Base-by-base conservation (phyloP, 2,329 filamentous ascomycete species). In the Colletotrichum simmondsii region DNA sequence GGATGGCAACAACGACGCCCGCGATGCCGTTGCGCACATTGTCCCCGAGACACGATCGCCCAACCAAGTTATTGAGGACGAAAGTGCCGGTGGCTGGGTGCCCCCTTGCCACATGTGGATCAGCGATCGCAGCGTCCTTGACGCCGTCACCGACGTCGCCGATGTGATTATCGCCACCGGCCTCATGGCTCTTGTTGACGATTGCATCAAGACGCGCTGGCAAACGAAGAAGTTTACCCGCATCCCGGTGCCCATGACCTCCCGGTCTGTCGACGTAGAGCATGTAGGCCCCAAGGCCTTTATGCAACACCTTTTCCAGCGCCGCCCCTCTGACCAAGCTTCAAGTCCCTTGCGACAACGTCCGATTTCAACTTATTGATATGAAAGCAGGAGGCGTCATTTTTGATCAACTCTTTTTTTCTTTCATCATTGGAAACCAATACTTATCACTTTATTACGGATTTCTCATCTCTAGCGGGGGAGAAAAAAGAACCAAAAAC, bases 151-250 rank as follows among this genome's bases (percentile, higher is more conserved):
- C 62, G 95, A 98, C 80, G 91, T 97, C 78, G 94, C 95, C 74
- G 95, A 98, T 81, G 92, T 97, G 75, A 92, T 98, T 75, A 89
- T 98, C 75, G 91, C 95, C 59, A 97, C 95, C n/a, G 96, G 96
- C 28, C 89, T 98, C 76, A 92, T 97, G 77, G 91, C 94, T 8
- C 90, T 98, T 57, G 93, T 97, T 64, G 96, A 98, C 79, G 95
- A 98, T 83, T 94, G 92, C 84, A 98, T 98, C 86, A 94, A 94
- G 82, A 88, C 91, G 74, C 91, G 90, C 71, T 97, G 94, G 90
- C 91, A 86, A 76, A 81, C 82, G 52, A 86, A 85, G 79, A 88
- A 86, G 77, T 72, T 78, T 16, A 83, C 82, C 66, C 83, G 80
- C 73, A 79, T 83, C 73, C 78, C 81, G 30, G 75, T 84, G 22